Evolutionary conservation across 2,329 filamentous ascomycete genomes (phyloP), one percentile per base, ranked within the genome.

Genomic region (Byssochlamys sp.): DNA sequence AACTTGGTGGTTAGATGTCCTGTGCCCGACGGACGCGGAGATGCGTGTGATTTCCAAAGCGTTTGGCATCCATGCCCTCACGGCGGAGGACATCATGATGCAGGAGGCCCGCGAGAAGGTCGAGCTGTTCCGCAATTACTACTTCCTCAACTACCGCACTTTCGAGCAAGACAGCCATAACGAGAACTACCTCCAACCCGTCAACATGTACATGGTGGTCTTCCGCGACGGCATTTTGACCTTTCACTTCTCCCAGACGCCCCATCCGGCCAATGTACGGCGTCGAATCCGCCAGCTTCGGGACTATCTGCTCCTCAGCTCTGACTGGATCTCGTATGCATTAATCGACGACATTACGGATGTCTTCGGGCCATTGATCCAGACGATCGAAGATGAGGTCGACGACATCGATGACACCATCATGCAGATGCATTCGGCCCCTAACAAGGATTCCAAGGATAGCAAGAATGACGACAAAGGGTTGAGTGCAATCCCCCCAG

Each of bases 291-390:
- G 94, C 10, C 94, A 99, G 72, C 77, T 99, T 52, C 89, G 89
- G 62, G 94, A 99, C 72, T 99, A 95, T 71, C 82, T 97, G 66
- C 89, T 95, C 50, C 79, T 97, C 11, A 92, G 89, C 52, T 90
- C 92, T 0, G 94, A 99, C 71, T 99, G 94, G 94, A 96, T 99
- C 65, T 95, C 90, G 6, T 99, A 99, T 69, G 94, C 91, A 53
- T 88, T 96, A 63, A 96, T 97, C 62, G 94, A 99, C 74, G 94
- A 99, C 70, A 96, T 99, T 65, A 99, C 94, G 4, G 94, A 99
- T 71, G 91, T 91, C 2, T 99, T 96, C 68, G 89, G 88, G 4
- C 94, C 94, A 0, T 78, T 97, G 53, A 96, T 99, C 57, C 88
- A 95, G 66, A 85, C 83, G 26, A 96, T 99, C 55, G 94, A 99